Base-by-base conservation (phyloP, 2,329 filamentous ascomycete species). In the Aspergillus fumigatus region DNA sequence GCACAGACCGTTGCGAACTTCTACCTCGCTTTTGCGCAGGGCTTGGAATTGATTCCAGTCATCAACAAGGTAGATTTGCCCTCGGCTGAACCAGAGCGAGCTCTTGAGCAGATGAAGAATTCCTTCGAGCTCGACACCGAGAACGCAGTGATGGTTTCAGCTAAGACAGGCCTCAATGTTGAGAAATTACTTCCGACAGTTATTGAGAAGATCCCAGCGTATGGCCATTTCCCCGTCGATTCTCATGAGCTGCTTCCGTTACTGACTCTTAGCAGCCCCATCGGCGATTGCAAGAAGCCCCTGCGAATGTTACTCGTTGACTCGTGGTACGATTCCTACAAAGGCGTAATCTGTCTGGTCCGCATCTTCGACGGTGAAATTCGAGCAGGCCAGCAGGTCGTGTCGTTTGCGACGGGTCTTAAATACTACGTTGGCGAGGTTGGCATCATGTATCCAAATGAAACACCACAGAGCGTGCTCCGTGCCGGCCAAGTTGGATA, bases 1-100 rank as follows among this genome's bases (percentile, higher is more conserved):
- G 94, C 94, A 4, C 94, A 99, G 79, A 99, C 94, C 0, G 94
- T 99, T 8, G 94, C 94, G 59, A 99, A 99, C 74, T 99, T 99
- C 77, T 97, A 97, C 72, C 85, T 97, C 25, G 94, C 94, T 7
- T 99, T 99, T 75, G 87, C 93, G 1, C 91, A 97, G 73, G 90
- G 91, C 17, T 78, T 99, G 52, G 82, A 86, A 23, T 83, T 99
- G 59, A 85, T 99, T 3, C 94, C 94, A 0, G 90, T 99, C 25
- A 84, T 99, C 67, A 99, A 99, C 79, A 99, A 99, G 80, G 88
- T 99, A 53, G 94, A 99, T 72, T 83, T 99, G 67, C 87, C 89
- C 0, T 90, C 92, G 10, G 91, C 94, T 6, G 94, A 99, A 68
- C 82, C 92, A n/a, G 84, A 88, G 27, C 83, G 92, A 27, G 92